Evolutionary conservation across 257 asterid genomes (phyloP).

Genomic region (Plantago elongata): DNA sequence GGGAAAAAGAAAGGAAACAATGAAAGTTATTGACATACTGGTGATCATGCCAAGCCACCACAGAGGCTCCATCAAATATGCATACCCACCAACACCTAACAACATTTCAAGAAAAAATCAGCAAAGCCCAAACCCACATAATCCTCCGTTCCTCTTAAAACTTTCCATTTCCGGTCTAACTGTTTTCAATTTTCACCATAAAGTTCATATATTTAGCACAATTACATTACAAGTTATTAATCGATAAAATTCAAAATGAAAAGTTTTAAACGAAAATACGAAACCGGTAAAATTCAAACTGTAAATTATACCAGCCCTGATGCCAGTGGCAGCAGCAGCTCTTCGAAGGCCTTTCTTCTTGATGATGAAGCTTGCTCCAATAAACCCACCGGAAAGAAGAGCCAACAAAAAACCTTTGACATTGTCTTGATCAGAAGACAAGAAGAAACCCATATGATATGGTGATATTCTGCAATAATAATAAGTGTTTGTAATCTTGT

Average conservation of each 20-base stretch:
- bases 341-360: slow-evolving; percentile 76
- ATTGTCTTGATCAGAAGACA: slow-evolving; percentile 32
- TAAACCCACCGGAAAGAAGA: slow-evolving; percentile 60
- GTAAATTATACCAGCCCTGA: slow-evolving; percentile 55
- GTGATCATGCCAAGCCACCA: slow-evolving; percentile 92
- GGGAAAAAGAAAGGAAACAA: background rate
- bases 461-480: background rate
- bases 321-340: slow-evolving; percentile 79
- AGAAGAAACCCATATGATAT: slow-evolving; percentile 37
- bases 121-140: background rate
- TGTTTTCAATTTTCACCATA: no score
- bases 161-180: background rate
- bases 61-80: slow-evolving; percentile 82
- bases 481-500: background rate
- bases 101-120: slow-evolving; percentile 11
- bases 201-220: no score
- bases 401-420: slow-evolving; percentile 64
- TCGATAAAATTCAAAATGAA: background rate
- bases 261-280: slow-evolving; percentile 2
- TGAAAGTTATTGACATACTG: slow-evolving; percentile 34
- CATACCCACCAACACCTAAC: slow-evolving; percentile 71
- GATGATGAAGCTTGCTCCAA: slow-evolving; percentile 75
- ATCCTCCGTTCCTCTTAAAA: background rate
- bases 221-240: no score
- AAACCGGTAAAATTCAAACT: background rate